Base-by-base conservation (phyloP, 306 rosid genomes). In the Quercus aquifolioides region DNA sequence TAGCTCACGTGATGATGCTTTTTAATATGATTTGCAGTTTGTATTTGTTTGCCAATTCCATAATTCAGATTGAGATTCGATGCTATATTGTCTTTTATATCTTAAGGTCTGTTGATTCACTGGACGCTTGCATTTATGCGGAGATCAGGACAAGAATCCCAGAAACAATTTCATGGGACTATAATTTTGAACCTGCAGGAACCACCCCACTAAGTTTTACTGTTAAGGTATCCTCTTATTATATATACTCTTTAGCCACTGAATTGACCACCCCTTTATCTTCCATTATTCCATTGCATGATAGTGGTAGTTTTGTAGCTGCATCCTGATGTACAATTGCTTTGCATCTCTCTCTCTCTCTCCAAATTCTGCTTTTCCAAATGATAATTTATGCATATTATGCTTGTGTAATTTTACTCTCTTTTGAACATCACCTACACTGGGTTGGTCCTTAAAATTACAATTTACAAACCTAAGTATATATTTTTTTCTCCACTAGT, bases 61-160 rank as follows among this genome's bases (percentile, higher is more conserved):
- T n/a, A 43, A 74, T 5, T 33, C 12, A 25, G 7, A 21, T 71
- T 51, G 3, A 10, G 13, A 9, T 73, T 55, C n/a, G 23, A 57
- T 18, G 73, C 69, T 78, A 58, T 70, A 59, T 49, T 71, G 75
- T 51, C 46, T 74, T 79, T 43, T 38, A 41, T 77, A 80, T 55
- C 82, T 58, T 60, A 79, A 94, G 97, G 90, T 91, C 97, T 51
- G 90, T 94, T 30, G 99, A 94, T 86, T 89, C 92, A 15, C 76
- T 52, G 79, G 91, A 90, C 79, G 88, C 88, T 18, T 87, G 99
- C 87, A 88, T 92, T 83, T 92, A 88, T 81, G 99, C 99, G 26
- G 97, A 94, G 88, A 90, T 94, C 84, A 90, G 97, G 82, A 94
- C 99, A 64, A 88, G 97, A 78, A 94, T 94, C 75, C 99, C 97